A percentile compares a stretch with the other conserved stretches of the same genome.
Evolutionary conservation across 495 filamentous ascomycete genomes (phyloP).

Genomic region (Staphylotrichum longicolle): DNA sequence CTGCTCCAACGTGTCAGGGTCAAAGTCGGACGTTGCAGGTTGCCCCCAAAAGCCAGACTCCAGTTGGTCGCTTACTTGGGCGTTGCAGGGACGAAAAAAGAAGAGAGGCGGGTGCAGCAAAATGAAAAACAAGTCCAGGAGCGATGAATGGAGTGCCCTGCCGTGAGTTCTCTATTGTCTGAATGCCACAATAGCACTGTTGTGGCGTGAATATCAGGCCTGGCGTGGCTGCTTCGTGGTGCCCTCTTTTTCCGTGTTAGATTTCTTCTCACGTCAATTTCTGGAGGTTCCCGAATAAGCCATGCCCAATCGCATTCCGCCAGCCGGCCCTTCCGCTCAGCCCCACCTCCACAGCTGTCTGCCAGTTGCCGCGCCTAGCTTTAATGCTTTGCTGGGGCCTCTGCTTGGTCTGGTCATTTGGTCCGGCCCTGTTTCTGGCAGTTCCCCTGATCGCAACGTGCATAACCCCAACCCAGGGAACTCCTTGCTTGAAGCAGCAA

Average conservation of each 20-base stretch:
- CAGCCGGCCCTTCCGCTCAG: constrained; percentile 14
- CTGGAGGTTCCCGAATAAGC: constrained; percentile 37
- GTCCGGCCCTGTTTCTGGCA: too few species aligned
- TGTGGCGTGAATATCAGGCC: constrained; percentile 22
- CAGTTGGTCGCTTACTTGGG: constrained; percentile 1
- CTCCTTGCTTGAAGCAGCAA: background rate
- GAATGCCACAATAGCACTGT: constrained; percentile 4
- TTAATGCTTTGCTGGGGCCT: background rate
- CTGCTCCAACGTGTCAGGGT: constrained; percentile 36
- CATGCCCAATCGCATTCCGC: constrained; percentile 24
- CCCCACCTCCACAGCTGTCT: constrained; percentile 29
- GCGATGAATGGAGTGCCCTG: background rate
- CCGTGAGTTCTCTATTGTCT: constrained; percentile 4
- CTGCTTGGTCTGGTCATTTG: background rate
- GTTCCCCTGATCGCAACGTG: background rate
- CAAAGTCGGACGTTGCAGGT: constrained; percentile 18
- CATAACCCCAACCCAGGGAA: constrained; percentile 15
- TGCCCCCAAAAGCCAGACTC: background rate
- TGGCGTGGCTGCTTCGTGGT: background rate
- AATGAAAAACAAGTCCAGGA: background rate
- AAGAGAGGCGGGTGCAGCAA: background rate
- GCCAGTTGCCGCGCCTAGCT: background rate
- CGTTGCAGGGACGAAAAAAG: background rate
- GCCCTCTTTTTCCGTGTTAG: constrained; percentile 26
- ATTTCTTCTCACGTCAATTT: constrained; percentile 43